Base-by-base conservation (phyloP, 2,329 filamentous ascomycete species). In the Aspergillus sp. region DNA sequence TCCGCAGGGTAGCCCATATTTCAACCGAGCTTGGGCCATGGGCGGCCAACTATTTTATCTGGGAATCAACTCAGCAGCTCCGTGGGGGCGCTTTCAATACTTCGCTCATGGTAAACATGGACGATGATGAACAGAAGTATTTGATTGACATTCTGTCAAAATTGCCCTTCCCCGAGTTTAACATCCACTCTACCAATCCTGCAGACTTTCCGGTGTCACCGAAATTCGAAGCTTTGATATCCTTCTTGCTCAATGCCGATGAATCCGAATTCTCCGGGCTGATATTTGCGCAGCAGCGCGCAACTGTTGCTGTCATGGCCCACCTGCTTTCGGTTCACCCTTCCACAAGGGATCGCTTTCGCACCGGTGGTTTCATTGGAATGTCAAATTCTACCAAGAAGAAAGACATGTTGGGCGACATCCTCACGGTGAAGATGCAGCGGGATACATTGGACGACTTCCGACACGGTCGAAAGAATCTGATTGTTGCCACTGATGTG, bases 31-130 rank as follows among this genome's bases (percentile, higher is more conserved):
- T 92, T 4, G 90, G 90, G 0, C 63, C 77, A 1, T 93, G 88
- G 87, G 88, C 88, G 1, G 82, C 83, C 0, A 86, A 92, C 49
- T 82, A 81, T 50, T 92, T 87, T 67, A 82, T 92, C 22, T 73
- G 73, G 51, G 76, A 76, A 39, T 80, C 81, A 3, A 74, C 85
- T 9, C 70, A 67, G 47, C 73, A 72, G 47, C 66, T 78, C 11
- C 64, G 46, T 9, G 52, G 51, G 13, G 62, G 59, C 3, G 51
- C 63, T 12, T 46, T 64, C 6, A 60, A 68, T 17, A 54, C 45
- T 73, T 77, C 52, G 51, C 56, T 68, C 51, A 67, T 77, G n/a
- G 70, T 77, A 20, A 70, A 72, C 1, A 82, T 80, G 75, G 73
- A 77, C 3, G 75, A 78, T 0, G 85, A 89, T 55, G 83, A 82